phyloP scores from a whole-genome alignment of 73 alveolate species.

The Tetrahymena borealis region DNA sequence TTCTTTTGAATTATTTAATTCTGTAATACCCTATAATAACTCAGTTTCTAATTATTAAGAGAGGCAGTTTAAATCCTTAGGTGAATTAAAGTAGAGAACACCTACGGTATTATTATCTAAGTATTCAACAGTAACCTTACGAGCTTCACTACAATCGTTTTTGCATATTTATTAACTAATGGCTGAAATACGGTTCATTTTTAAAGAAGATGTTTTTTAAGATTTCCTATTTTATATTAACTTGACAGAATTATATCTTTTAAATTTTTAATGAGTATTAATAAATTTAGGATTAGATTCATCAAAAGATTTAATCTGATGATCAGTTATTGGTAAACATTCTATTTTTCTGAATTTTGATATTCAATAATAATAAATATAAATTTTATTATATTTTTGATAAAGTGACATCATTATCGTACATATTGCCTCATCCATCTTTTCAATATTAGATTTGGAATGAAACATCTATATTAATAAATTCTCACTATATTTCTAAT shows the following conservation, averaged over 20 bases:
- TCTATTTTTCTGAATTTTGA: background rate
- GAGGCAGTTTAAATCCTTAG: constrained; percentile 13
- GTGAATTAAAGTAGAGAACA: constrained; percentile 20
- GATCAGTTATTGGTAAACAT: background rate
- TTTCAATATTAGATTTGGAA: background rate
- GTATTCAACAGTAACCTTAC: background rate
- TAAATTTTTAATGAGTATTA: too few species aligned
- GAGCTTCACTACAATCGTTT: background rate
- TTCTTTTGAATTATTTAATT: background rate
- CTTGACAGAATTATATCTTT: too few species aligned
- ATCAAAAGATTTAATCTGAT: background rate
- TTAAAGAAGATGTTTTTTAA: too few species aligned
- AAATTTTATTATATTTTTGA: background rate
- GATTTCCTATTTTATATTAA: too few species aligned
- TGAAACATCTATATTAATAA: background rate
- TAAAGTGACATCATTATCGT: background rate
- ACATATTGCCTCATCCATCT: background rate
- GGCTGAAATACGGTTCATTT: background rate
- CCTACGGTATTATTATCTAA: background rate
- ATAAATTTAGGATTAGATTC: background rate
- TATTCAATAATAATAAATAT: background rate
- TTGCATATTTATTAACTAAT: background rate
- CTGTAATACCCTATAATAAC: constrained; percentile 4
- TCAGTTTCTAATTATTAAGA: constrained; percentile 30
- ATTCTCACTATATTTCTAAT: too few species aligned